These are phyloP conservation scores for Sapria himalayana DNA, from an alignment of 345 rosid species.

Conservation along the genomic window DNA sequence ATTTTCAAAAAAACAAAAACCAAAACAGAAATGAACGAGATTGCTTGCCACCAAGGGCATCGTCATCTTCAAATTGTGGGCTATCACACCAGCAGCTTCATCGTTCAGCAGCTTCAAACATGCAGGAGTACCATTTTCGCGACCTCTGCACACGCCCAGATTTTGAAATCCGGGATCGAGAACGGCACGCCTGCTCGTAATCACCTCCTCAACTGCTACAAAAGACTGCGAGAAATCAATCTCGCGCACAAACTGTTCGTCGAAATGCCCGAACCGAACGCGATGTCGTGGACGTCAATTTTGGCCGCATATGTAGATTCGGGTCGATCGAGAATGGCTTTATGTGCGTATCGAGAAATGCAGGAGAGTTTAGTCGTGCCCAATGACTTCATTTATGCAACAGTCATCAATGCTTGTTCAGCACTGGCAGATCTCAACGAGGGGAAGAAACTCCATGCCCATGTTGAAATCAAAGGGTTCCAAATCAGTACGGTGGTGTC, in stretches of 20 bases:
- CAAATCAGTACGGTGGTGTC: constrained; percentile 30
- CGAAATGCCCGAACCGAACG: constrained; percentile 56
- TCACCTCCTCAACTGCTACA: constrained; percentile 28
- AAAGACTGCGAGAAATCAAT: constrained; percentile 9
- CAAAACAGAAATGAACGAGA: no score
- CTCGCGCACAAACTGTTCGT: constrained; percentile 31
- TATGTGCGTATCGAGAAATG: constrained; percentile 24
- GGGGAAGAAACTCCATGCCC: constrained; percentile 41
- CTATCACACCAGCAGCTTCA: constrained; percentile 10
- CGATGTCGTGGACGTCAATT: constrained; percentile 57
- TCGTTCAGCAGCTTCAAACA: constrained; percentile 13
- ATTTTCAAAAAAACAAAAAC: no score
- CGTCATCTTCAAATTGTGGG: no score
- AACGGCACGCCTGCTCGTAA: constrained; percentile 18
- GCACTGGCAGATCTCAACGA: constrained; percentile 20
- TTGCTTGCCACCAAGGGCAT: no score
- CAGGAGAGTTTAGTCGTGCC: constrained; percentile 16
- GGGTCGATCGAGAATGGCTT: constrained; percentile 19
- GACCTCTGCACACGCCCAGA: constrained; percentile 10
- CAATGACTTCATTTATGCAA: constrained; percentile 41
- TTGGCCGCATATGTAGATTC: constrained; percentile 25
- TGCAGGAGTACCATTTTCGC: constrained; percentile 15
- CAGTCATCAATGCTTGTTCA: constrained; percentile 41
- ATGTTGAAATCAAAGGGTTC: constrained; percentile 26
- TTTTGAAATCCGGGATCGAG: constrained; percentile 26